Percentiles rank a stretch among this genome's conserved stretches.
Evolutionary conservation across 2,329 filamentous ascomycete genomes (phyloP).

Genomic region (Albifimbria verrucaria): DNA sequence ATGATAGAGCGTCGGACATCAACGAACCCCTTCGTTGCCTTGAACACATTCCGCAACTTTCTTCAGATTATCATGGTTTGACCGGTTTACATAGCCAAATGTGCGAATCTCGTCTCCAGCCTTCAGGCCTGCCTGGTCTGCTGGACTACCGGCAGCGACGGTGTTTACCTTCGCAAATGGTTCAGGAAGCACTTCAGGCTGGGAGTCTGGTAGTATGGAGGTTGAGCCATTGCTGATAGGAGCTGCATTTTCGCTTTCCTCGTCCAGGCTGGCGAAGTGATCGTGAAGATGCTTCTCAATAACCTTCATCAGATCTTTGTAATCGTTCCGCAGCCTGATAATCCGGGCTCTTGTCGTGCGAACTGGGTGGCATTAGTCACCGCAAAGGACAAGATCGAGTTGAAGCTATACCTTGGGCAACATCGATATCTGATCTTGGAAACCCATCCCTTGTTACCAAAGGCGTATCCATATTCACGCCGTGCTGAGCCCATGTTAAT

Average conservation of each 20-base stretch:
- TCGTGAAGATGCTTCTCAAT: conserved; percentile 87
- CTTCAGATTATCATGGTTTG: conserved; percentile 81
- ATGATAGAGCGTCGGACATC: neutral
- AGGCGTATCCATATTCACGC: conserved; percentile 86
- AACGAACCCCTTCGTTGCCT: conserved; percentile 81
- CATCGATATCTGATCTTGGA: conserved; percentile 88
- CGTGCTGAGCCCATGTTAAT: conserved; percentile 75
- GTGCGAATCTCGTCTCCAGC: conserved; percentile 76
- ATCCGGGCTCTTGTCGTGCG: conserved; percentile 90
- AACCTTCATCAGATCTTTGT: conserved; percentile 79
- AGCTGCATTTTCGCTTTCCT: conserved; percentile 36
- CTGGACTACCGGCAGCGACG: conserved; percentile 75
- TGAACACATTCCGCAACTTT: conserved; percentile 89
- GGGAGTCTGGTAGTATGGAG: conserved; percentile 29
- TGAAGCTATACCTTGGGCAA: conserved; percentile 73
- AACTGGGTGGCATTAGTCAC: conserved; percentile 51
- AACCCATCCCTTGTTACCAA: conserved; percentile 88
- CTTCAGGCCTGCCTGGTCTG: conserved; percentile 76
- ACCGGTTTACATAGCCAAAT: conserved; percentile 80
- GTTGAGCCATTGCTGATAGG: conserved; percentile 16
- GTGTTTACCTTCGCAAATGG: conserved; percentile 86
- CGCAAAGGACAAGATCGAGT: neutral
- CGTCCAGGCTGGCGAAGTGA: conserved; percentile 73
- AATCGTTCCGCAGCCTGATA: conserved; percentile 86
- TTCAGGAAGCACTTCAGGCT: conserved; percentile 21